Conservation (phyloP, 306 rosid species). For the Canavalia ensiformis region DNA sequence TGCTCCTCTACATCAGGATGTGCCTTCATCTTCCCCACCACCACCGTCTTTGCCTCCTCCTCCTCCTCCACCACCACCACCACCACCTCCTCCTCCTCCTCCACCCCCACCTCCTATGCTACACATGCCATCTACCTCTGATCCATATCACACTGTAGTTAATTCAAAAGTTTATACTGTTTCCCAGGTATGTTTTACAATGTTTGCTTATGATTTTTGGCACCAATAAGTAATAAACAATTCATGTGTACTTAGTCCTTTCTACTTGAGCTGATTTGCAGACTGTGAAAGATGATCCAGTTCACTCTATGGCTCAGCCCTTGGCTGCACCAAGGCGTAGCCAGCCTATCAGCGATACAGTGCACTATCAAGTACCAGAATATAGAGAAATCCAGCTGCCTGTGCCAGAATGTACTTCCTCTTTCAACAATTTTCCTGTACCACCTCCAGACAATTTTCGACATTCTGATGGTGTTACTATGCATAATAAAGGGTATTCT, state of each 20-base stretch:
- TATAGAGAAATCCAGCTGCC: conserved; percentile 70
- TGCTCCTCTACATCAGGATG: conserved; percentile 67
- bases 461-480: conserved; percentile 57
- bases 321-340: conserved; percentile 61
- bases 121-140: conserved; percentile 53
- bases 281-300: conserved; percentile 60
- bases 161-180: conserved; percentile 67
- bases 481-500: conserved; percentile 67
- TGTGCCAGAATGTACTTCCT: conserved; percentile 65
- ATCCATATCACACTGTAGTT: conserved; percentile 54
- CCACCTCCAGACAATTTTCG: conserved; percentile 61
- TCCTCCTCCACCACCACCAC: conserved; percentile 60
- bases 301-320: conserved; percentile 61
- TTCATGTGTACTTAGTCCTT: conserved; percentile 41
- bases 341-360: conserved; percentile 64
- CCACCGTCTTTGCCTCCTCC: conserved; percentile 83
- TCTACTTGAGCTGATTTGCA: conserved; percentile 52
- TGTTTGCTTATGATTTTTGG: conserved; percentile 6
- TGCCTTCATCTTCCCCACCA: conserved; percentile 75
- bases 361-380: conserved; percentile 62
- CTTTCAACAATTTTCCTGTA: conserved; percentile 59
- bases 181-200: conserved; percentile 60
- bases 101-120: conserved; percentile 56
- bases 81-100: conserved; percentile 43
- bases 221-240: neutral